Conservation (phyloP, 805 yeast genomes). For the Citeromyces matritensis region DNA sequence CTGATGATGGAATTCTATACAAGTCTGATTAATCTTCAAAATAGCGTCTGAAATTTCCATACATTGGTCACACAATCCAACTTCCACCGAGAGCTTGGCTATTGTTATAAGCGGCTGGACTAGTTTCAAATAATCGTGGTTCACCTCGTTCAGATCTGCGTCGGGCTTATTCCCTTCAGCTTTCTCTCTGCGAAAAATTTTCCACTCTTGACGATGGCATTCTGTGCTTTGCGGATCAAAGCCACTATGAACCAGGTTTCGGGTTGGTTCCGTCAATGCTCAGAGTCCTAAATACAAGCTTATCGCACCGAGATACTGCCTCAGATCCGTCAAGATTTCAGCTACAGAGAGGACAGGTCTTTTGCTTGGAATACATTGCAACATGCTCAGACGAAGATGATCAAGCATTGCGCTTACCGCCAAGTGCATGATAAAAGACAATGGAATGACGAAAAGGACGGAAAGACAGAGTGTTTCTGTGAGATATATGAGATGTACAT, state of each 20-base stretch:
- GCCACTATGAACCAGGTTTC: slow-evolving; percentile 76
- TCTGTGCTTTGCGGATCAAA: slow-evolving; percentile 71
- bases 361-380: slow-evolving; percentile 27
- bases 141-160: slow-evolving; percentile 18
- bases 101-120: slow-evolving; percentile 63
- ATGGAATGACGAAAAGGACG: too few species aligned
- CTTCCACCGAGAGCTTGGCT: slow-evolving; percentile 63
- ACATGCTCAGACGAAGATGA: slow-evolving; percentile 6
- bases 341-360: slow-evolving; percentile 69
- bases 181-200: slow-evolving; percentile 41
- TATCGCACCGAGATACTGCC: slow-evolving; percentile 74
- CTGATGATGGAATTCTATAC: slow-evolving; percentile 67
- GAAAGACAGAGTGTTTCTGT: too few species aligned
- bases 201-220: slow-evolving; percentile 63
- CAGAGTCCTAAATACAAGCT: slow-evolving; percentile 49
- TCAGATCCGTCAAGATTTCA: slow-evolving; percentile 88
- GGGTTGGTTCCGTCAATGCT: slow-evolving; percentile 46
- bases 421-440: too few species aligned
- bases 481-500: too few species aligned
- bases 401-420: too few species aligned
- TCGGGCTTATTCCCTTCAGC: slow-evolving; percentile 22
- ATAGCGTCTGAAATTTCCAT: slow-evolving; percentile 47
- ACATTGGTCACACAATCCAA: slow-evolving; percentile 58
- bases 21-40: slow-evolving; percentile 72
- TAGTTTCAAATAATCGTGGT: slow-evolving; percentile 43